Evolutionary conservation across 2,329 filamentous ascomycete species (phyloP).

Genomic region (Penicillium sp.): DNA sequence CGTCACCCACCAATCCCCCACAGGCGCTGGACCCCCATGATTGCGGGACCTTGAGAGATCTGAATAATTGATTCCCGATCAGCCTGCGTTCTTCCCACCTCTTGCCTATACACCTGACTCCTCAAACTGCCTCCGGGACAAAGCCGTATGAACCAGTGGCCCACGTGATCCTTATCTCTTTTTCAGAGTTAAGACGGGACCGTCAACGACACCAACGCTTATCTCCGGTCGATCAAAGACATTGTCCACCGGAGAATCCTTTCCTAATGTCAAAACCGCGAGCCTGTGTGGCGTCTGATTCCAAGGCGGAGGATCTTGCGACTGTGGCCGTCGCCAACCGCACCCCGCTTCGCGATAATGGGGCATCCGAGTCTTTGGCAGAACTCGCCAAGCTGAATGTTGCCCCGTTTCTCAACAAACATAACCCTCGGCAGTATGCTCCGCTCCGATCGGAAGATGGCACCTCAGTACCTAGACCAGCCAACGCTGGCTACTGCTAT

Average conservation of each 20-base stretch:
- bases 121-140: background rate
- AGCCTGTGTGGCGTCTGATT: background rate
- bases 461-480: conserved; percentile 45
- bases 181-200: background rate
- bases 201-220: background rate
- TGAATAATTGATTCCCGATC: background rate
- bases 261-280: background rate
- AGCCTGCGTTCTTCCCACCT: background rate
- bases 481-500: conserved; percentile 91
- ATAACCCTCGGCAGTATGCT: conserved; percentile 87
- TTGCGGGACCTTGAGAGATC: conserved; percentile 2
- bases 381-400: conserved; percentile 76
- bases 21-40: background rate
- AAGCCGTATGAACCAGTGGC: background rate
- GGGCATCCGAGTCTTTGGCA: conserved; percentile 45
- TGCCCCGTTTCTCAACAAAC: conserved; percentile 83
- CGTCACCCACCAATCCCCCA: background rate
- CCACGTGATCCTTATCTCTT: background rate
- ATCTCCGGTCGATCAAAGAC: background rate
- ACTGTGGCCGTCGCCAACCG: conserved; percentile 24
- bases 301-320: background rate
- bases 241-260: background rate
- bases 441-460: conserved; percentile 58
- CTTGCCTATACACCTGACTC: background rate
- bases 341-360: conserved; percentile 19